phyloP scores from a whole-genome alignment of 192 early-diverging fungal genomes.

The Backusella macrospora region DNA sequence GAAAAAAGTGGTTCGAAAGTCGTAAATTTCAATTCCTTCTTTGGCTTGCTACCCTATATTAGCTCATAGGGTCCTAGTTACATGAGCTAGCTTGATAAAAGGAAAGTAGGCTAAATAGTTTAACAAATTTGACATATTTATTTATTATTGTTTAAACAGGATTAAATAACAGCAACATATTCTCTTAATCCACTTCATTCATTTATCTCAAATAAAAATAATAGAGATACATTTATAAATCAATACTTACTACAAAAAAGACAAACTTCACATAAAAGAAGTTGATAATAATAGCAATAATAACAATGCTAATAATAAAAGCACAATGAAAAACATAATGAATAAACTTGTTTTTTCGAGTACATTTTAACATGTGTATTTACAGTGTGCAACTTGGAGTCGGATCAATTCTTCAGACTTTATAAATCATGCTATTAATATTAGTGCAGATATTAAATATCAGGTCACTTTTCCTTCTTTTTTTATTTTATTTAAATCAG shows the following conservation, averaged over 20 bases:
- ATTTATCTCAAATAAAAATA: not conserved
- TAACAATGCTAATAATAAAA: too few relatives aligned
- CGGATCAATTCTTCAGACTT: not conserved
- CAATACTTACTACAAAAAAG: not conserved
- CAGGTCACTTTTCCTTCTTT: not conserved
- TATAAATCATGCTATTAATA: not conserved
- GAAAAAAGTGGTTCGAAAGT: not conserved
- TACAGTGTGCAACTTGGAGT: not conserved
- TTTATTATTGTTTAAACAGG: not conserved
- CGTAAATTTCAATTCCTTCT: not conserved
- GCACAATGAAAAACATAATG: too few relatives aligned
- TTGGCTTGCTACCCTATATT: not conserved
- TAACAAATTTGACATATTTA: not conserved
- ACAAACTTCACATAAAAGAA: not conserved
- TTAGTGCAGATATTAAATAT: not conserved
- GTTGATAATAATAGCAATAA: not conserved
- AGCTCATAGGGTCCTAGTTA: not conserved
- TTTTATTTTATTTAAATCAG: slow-evolving; percentile 1
- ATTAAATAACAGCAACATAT: not conserved
- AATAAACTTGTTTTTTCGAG: not conserved
- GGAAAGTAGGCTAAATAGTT: not conserved
- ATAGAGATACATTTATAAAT: not conserved
- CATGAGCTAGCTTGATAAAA: not conserved
- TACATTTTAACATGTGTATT: not conserved
- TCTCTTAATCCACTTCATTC: not conserved